Conservation (phyloP, 345 rosid genomes). For the Gossypium bickii region DNA sequence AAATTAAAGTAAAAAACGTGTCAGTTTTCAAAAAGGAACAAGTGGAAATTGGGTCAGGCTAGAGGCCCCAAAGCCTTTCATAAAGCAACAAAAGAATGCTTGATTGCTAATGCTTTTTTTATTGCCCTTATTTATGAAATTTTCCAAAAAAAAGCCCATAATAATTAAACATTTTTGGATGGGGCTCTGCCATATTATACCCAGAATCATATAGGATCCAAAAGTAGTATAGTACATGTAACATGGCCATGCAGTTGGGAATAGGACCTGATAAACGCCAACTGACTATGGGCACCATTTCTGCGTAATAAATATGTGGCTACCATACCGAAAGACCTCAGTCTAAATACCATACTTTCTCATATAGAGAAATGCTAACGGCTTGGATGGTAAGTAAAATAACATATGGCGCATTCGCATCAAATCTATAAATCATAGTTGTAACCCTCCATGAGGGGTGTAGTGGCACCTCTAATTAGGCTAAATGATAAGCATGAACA, state of each 20-base stretch:
- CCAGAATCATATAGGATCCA: background rate
- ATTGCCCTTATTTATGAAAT: background rate
- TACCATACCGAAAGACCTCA: too few species aligned
- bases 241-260: background rate
- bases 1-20: too few species aligned
- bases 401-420: background rate
- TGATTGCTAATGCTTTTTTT: background rate
- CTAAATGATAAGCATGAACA: slow-evolving; percentile 19
- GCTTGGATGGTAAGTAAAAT: background rate
- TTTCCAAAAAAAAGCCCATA: background rate
- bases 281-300: background rate
- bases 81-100: background rate
- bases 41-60: too few species aligned
- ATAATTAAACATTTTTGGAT: background rate
- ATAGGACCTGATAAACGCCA: background rate
- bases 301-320: background rate
- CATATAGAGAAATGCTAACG: too few species aligned
- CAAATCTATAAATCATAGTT: background rate
- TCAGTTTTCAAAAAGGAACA: too few species aligned
- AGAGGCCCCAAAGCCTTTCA: background rate
- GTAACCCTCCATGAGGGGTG: slow-evolving; percentile 34
- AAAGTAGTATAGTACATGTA: background rate
- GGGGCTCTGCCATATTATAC: background rate
- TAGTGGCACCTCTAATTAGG: slow-evolving; percentile 28
- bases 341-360: too few species aligned